phyloP scores from a whole-genome alignment of 2,329 filamentous ascomycete species.

The Fusarium tanahbumbuense region DNA sequence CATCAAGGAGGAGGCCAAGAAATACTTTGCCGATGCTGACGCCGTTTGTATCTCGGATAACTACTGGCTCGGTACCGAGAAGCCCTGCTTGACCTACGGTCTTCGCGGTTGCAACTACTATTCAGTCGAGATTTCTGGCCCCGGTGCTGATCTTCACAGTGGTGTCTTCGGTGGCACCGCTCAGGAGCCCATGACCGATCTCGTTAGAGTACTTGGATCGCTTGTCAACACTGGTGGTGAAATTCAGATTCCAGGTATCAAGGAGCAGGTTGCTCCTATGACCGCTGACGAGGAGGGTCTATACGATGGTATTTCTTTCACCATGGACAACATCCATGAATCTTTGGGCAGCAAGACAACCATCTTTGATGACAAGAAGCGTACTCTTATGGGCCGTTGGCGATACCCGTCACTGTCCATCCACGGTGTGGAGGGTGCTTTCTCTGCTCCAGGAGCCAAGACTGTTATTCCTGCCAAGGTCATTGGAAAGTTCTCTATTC shows the following conservation, averaged over 20 bases:
- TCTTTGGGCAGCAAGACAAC: conserved; percentile 89
- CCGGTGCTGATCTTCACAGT: conserved; percentile 93
- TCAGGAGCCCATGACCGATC: conserved; percentile 98
- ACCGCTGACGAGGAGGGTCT: conserved; percentile 86
- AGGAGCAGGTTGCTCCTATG: conserved; percentile 90
- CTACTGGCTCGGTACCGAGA: conserved; percentile 99
- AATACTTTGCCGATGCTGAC: conserved; percentile 94
- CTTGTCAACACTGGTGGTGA: conserved; percentile 92
- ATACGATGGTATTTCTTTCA: conserved; percentile 93
- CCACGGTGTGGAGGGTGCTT: conserved; percentile 95
- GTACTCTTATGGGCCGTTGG: conserved; percentile 95
- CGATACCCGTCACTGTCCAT: conserved; percentile 92
- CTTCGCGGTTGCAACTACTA: conserved; percentile 99
- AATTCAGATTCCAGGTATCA: conserved; percentile 93
- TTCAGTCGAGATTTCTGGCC: conserved; percentile 88
- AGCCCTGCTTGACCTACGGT: conserved; percentile 97
- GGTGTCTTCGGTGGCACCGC: conserved; percentile 97
- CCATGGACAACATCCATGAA: conserved; percentile 94
- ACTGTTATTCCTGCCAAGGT: conserved; percentile 99
- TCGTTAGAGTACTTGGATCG: conserved; percentile 82
- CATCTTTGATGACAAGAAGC: conserved; percentile 89
- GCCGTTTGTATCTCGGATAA: conserved; percentile 99
- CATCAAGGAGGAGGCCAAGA: conserved; percentile 89
- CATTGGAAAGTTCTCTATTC: conserved; percentile 97
- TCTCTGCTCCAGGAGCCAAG: conserved; percentile 93